Conservation (phyloP, 2,329 filamentous ascomycete species). For the Scedosporium minutisporum region DNA sequence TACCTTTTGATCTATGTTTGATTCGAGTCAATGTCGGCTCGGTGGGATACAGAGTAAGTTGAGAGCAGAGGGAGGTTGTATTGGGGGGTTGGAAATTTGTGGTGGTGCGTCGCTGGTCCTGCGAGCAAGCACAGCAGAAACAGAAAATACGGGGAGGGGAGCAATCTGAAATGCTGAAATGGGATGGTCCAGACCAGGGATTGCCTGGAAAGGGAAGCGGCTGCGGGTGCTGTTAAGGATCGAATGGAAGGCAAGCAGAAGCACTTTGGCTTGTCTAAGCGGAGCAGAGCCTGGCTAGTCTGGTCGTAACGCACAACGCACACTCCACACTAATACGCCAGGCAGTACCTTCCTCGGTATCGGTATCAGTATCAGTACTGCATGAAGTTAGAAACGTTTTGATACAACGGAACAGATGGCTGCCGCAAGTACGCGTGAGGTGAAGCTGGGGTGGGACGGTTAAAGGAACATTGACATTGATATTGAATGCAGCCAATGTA, state of each 20-base stretch:
- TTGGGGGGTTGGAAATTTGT: conserved; percentile 7
- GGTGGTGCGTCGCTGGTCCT: background rate
- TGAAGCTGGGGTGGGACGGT: conserved; percentile 3
- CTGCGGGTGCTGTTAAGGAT: background rate
- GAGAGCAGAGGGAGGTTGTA: background rate
- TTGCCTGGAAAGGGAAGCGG: conserved; percentile 2
- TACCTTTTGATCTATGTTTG: background rate
- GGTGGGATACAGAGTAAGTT: background rate
- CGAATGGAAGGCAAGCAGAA: background rate
- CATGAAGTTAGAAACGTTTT: conserved; percentile 7
- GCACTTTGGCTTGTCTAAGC: no score
- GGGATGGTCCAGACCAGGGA: conserved; percentile 6
- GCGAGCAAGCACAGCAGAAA: background rate
- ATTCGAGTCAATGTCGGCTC: background rate
- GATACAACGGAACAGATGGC: conserved; percentile 3
- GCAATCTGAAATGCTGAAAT: background rate
- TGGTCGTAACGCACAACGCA: no score
- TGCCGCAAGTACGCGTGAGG: conserved; percentile 2
- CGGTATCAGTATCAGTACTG: conserved; percentile 1
- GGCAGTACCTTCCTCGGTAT: background rate
- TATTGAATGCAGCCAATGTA: background rate
- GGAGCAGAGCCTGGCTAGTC: background rate
- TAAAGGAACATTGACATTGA: background rate
- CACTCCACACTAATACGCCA: background rate
- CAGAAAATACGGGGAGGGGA: background rate